Conservation (phyloP, 192 early-diverging fungal genomes). For the Phlyctochytrium arcticum region DNA sequence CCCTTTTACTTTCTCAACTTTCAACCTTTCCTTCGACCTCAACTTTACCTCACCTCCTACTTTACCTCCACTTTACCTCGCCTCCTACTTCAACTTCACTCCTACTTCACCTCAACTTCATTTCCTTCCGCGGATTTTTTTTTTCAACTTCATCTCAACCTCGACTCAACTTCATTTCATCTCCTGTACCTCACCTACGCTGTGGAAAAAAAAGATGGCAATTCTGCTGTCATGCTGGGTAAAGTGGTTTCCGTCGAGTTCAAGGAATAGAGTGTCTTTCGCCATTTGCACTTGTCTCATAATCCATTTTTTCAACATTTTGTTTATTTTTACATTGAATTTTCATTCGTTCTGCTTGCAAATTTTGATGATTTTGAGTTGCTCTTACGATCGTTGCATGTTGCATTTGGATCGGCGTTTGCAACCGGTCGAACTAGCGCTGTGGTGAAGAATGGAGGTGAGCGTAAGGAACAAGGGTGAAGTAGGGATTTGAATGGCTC, state of each 20-base stretch:
- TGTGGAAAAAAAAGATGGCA: neutral
- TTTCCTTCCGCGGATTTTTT: neutral
- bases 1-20: neutral
- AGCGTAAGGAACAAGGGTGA: no score
- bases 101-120: neutral
- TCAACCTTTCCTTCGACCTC: neutral
- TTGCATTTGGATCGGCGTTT: no score
- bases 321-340: neutral
- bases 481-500: no score
- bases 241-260: conserved; percentile 15
- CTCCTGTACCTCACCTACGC: neutral
- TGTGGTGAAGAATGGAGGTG: no score
- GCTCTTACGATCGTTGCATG: no score
- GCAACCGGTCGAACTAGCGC: no score
- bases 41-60: neutral
- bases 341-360: neutral
- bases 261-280: neutral
- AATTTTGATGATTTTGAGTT: neutral
- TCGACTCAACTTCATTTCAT: neutral
- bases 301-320: neutral
- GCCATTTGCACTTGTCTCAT: neutral
- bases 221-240: conserved; percentile 21
- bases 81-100: neutral
- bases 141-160: neutral
- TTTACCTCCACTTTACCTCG: neutral